Evolutionary conservation across 2,329 filamentous ascomycete species (phyloP).

Genomic region (Pseudohalonectria lignicola): DNA sequence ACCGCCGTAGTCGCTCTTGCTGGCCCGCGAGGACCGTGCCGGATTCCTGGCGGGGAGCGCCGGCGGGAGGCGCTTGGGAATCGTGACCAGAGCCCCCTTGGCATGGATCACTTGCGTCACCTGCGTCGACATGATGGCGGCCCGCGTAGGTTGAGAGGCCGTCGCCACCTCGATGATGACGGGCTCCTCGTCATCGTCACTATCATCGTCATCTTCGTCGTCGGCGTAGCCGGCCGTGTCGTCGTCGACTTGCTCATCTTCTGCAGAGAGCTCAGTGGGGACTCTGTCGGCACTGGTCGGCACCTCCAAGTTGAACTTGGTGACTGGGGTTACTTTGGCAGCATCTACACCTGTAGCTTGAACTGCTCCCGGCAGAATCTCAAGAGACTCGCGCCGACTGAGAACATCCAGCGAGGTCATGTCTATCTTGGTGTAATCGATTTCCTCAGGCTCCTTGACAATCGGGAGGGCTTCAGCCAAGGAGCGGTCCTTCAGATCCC

Average conservation of each 20-base stretch:
- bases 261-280: conserved; percentile 15
- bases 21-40: conserved; percentile 43
- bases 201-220: conserved; percentile 35
- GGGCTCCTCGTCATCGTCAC: conserved; percentile 48
- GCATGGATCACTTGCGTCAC: conserved; percentile 57
- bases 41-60: conserved; percentile 70
- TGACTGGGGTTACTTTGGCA: not conserved
- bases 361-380: too few species aligned
- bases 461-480: conserved; percentile 28
- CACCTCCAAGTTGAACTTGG: conserved; percentile 1
- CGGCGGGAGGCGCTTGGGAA: conserved; percentile 69
- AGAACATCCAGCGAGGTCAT: conserved; percentile 35
- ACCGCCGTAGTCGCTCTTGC: conserved; percentile 43
- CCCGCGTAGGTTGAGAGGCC: conserved; percentile 42
- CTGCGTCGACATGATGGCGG: conserved; percentile 51
- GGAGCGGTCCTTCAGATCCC: conserved; percentile 33
- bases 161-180: conserved; percentile 58
- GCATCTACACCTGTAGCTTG: too few species aligned
- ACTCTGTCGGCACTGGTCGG: too few species aligned
- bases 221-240: conserved; percentile 18
- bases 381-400: conserved; percentile 21
- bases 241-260: conserved; percentile 13
- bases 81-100: conserved; percentile 72
- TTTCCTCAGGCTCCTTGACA: conserved; percentile 31
- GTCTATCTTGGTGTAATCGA: conserved; percentile 51